Evolutionary conservation across 1,284 basidiomycete species (phyloP), one percentile per base, ranked within the genome.

Genomic region (Uromyces viciae-fabae): DNA sequence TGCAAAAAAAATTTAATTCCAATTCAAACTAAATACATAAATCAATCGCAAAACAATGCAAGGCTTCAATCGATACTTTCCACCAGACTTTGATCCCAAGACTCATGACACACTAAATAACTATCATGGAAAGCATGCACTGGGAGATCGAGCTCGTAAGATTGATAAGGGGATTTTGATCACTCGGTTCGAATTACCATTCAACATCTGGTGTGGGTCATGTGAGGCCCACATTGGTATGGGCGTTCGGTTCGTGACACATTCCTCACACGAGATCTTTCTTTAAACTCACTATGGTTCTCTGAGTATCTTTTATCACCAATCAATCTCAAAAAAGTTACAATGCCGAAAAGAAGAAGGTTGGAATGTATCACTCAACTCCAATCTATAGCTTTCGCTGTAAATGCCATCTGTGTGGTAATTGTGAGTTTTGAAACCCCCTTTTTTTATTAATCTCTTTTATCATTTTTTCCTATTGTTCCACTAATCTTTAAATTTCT

Each of bases 331-430:
- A 31, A 49, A 54, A 71, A 71, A 92, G 97, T 1, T 99, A 97
- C 88, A 99, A 99, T 84, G 97, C 97, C 0, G 94, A 98, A 86
- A 99, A 99, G 89, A 92, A 92, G 87, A 97, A 96, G 86, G 90
- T 97, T 25, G 97, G 95, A n/a, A 91, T 90, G 83, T 99, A 99
- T 87, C 94, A 93, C 85, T 92, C 92, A 31, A 98, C 95, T 0
- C 93, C 95, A 1, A 97, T 99, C 76, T 98, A 89, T 86, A 92
- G 91, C 0, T 99, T 99, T 86, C 89, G 93, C 52, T 99, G 96
- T 87, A 99, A 98, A 88, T 99, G 97, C 85, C 94, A 97, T 85
- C 87, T 96, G 1, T 99, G 97, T 85, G 90, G 91, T 81, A 91
- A 91, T 31, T 94, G 77, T 79, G 11, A 49, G 77, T 79, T 1